Base-by-base conservation (phyloP, 2,329 filamentous ascomycete genomes). In the Nemania sp. region DNA sequence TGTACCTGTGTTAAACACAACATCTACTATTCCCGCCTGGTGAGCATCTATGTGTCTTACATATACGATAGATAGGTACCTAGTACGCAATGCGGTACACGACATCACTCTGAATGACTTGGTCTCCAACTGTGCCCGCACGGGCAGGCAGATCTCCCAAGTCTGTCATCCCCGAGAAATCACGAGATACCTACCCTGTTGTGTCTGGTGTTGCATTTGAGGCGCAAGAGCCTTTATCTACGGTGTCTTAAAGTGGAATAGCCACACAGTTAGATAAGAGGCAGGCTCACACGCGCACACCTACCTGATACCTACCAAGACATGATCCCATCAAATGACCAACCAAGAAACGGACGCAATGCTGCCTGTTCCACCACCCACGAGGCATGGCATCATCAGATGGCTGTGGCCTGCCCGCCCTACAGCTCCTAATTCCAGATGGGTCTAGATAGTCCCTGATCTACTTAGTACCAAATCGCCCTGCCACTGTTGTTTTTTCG, bases 261-360 rank as follows among this genome's bases (percentile, higher is more conserved):
- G 25, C 25, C 7, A 29, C 7, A 3, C 25, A 29, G 25, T n/a
- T 29, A 29, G 25, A 29, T 29, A 6, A 40, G 20, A 18, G 20
- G 17, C 5, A 49, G 17, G 20, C 48, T 53, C 48, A 42, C 57
- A 52, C 52, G 35, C 57, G 52, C 52, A 18, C 34, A 11, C 4
- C 20, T 11, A 21, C 18, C 9, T 3, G 20, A 20, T 17, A 43
- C 40, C 40, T 20, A 43, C 12, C 40, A 12, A 20, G 2, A 18
- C 20, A 13, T 29, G 4, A 45, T 7, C 4, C 21, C 17, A 60
- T 60, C 57, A 56, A 60, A 52, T 60, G 57, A 60, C 57, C 57
- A 46, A 45, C 57, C n/a, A 29, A 21, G 32, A 21, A 39, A 59
- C 48, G 29, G n/a, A 46, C 43, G 42, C 42, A 45, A 37, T 43